phyloP scores from a whole-genome alignment of 345 rosid species.

The Acer yangbiense region DNA sequence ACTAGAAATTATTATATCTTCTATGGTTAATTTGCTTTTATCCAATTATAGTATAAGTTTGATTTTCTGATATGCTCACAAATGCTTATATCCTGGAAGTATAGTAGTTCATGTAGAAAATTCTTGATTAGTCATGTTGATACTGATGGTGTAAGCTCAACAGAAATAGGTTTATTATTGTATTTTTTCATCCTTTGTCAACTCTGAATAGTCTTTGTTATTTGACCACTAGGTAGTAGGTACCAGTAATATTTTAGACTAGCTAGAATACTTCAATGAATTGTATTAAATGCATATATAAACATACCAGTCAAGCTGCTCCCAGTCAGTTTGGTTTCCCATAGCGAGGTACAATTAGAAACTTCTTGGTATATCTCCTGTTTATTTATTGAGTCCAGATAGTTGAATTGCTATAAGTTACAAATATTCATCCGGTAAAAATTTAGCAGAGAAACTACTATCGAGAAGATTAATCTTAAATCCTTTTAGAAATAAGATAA shows the following conservation, averaged over 20 bases:
- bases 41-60: too few species aligned
- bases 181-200: neutral
- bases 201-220: neutral
- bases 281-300: neutral
- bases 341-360: neutral
- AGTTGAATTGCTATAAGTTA: neutral
- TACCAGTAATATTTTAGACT: neutral
- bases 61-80: too few species aligned
- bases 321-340: neutral
- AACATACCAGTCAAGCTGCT: conserved; percentile 6
- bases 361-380: conserved; percentile 18
- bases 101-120: neutral
- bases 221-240: too few species aligned
- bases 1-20: too few species aligned
- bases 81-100: too few species aligned
- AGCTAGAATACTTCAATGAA: neutral
- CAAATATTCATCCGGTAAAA: too few species aligned
- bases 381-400: neutral
- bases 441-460: neutral
- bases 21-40: too few species aligned
- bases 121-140: neutral
- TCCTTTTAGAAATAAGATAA: neutral
- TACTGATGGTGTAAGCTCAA: too few species aligned
- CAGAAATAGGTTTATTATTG: too few species aligned
- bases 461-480: neutral